A percentile compares a stretch with the other conserved stretches of the same genome.
phyloP scores from a whole-genome alignment of 2,329 filamentous ascomycete genomes.

The Akanthomyces lecanii region DNA sequence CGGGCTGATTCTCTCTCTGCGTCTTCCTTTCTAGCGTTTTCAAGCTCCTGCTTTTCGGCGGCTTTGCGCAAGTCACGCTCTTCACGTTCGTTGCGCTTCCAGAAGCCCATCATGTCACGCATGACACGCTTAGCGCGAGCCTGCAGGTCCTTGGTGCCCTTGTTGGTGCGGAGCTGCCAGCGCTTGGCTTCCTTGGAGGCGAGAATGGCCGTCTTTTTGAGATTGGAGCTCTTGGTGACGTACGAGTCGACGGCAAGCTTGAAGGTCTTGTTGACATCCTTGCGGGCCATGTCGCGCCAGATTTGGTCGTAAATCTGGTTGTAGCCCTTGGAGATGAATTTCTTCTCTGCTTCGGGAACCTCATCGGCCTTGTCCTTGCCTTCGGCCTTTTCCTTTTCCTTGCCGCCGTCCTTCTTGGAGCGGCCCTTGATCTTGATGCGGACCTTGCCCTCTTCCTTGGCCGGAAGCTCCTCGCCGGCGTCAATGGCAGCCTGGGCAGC shows the following conservation, averaged over 20 bases:
- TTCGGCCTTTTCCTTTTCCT: constrained; percentile 41
- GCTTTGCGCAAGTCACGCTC: constrained; percentile 91
- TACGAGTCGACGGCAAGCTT: constrained; percentile 84
- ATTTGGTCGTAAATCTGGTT: constrained; percentile 98
- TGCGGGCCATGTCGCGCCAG: constrained; percentile 88
- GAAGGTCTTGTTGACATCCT: constrained; percentile 88
- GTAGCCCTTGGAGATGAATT: constrained; percentile 85
- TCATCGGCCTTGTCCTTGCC: constrained; percentile 48
- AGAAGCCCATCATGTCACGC: constrained; percentile 99
- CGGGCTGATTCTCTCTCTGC: constrained; percentile 95
- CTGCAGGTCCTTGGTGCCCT: constrained; percentile 96
- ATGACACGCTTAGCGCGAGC: constrained; percentile 96
- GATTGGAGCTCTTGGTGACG: constrained; percentile 84
- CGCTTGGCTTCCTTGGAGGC: constrained; percentile 95
- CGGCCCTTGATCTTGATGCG: constrained; percentile 60
- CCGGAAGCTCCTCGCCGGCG: constrained; percentile 65
- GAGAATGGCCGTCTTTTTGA: constrained; percentile 94
- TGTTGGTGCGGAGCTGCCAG: constrained; percentile 97
- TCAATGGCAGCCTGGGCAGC: constrained; percentile 82
- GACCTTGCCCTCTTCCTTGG: constrained; percentile 56
- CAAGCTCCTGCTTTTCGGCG: constrained; percentile 91
- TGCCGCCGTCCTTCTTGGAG: constrained; percentile 38
- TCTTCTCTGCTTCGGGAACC: constrained; percentile 53
- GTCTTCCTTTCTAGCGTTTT: constrained; percentile 94
- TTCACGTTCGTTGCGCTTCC: constrained; percentile 97